Conservation (phyloP, 1,139 yeast species). For the Pichia sp. region DNA sequence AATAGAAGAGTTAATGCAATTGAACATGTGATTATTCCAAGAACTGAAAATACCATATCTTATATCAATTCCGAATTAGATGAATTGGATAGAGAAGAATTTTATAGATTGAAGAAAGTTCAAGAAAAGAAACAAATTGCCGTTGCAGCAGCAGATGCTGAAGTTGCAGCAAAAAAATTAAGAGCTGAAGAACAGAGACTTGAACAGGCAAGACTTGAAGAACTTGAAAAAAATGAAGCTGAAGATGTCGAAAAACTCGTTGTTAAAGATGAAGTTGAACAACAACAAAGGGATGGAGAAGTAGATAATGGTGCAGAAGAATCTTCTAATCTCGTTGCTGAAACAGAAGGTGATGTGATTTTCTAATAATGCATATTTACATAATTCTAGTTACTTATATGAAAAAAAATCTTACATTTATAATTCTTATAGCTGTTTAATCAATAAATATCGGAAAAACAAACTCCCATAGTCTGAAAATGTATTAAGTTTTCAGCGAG, state of each 20-base stretch:
- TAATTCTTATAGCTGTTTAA: neutral
- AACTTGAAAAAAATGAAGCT: slow-evolving; percentile 21
- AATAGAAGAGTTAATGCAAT: slow-evolving; percentile 98
- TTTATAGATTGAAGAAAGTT: slow-evolving; percentile 91
- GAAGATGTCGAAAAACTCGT: slow-evolving; percentile 16
- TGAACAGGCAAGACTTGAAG: no score
- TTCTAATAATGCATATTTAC: slow-evolving; percentile 29
- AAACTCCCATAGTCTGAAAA: no score
- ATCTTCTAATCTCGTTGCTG: slow-evolving; percentile 37
- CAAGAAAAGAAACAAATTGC: slow-evolving; percentile 92
- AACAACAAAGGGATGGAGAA: slow-evolving; percentile 12
- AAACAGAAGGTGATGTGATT: slow-evolving; percentile 45
- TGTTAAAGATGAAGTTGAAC: slow-evolving; percentile 12
- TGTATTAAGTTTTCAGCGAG: no score
- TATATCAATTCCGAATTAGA: slow-evolving; percentile 94
- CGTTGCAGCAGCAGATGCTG: slow-evolving; percentile 57
- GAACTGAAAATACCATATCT: slow-evolving; percentile 92
- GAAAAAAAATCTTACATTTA: neutral
- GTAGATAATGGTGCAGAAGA: slow-evolving; percentile 24
- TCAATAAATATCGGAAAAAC: no score
- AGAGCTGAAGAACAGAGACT: slow-evolving; percentile 13
- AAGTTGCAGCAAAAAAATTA: slow-evolving; percentile 34
- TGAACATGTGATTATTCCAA: slow-evolving; percentile 95
- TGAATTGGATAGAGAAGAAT: slow-evolving; percentile 97
- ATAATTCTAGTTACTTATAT: no score